phyloP scores from a whole-genome alignment of 208 protist species.

The Porcisia hertigi region DNA sequence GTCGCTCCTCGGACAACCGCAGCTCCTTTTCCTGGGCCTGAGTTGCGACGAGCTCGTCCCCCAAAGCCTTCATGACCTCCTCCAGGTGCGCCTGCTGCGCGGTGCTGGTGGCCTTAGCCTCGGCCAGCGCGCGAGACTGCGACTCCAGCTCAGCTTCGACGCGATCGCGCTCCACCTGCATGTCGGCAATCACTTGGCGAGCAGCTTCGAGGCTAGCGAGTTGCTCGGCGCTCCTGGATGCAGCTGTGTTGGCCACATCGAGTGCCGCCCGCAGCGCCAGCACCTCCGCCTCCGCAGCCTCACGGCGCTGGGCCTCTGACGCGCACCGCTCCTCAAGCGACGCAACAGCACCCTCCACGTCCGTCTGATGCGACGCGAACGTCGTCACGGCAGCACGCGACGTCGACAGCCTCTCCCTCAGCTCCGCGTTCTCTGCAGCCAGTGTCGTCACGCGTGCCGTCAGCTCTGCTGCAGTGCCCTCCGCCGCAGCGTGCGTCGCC shows the following conservation, averaged over 20 bases:
- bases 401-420: slow-evolving; percentile 22
- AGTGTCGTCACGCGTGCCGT: neutral
- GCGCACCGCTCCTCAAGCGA: slow-evolving; percentile 5
- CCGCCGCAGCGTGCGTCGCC: slow-evolving; percentile 8
- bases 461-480: neutral
- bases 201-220: slow-evolving; percentile 1
- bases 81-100: no score
- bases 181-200: slow-evolving; percentile 9
- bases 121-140: neutral
- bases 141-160: slow-evolving; percentile 1
- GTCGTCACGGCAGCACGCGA: slow-evolving; percentile 4
- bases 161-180: neutral
- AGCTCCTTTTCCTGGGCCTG: no score
- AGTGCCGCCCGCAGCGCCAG: neutral
- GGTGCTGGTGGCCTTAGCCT: neutral
- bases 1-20: no score
- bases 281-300: slow-evolving; percentile 8
- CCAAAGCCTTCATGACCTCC: no score
- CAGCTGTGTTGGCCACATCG: slow-evolving; percentile 1
- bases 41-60: no score
- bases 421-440: slow-evolving; percentile 7
- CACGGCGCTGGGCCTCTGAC: slow-evolving; percentile 1
- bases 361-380: slow-evolving; percentile 9
- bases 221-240: slow-evolving; percentile 17
- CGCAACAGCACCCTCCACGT: neutral